Conservation (phyloP, 306 rosid genomes). For the Dalbergia oliveri region DNA sequence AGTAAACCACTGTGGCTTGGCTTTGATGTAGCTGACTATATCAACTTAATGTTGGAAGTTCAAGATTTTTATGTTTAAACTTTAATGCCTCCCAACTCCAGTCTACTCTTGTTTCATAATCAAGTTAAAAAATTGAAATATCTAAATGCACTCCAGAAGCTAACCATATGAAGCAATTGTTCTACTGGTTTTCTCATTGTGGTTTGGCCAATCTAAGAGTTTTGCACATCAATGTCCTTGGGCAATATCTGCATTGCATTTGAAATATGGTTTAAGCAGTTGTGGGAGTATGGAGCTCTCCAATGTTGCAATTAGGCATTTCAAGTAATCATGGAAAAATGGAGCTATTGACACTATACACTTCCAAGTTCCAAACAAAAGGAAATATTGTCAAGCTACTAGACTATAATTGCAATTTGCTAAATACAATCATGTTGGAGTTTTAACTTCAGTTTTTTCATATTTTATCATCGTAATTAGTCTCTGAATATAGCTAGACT, state of each 20-base stretch:
- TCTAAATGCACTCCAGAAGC: background rate
- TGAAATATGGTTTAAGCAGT: background rate
- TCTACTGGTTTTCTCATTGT: background rate
- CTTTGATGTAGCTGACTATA: slow-evolving; percentile 14
- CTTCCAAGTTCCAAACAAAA: background rate
- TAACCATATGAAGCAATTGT: background rate
- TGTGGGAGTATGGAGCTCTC: background rate
- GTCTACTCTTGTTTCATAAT: slow-evolving; percentile 3
- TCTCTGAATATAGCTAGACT: slow-evolving; percentile 16
- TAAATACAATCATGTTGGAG: background rate
- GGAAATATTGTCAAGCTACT: slow-evolving; percentile 12
- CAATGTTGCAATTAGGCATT: background rate
- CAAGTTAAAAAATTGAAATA: background rate
- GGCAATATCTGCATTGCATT: background rate
- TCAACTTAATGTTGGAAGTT: too few species aligned
- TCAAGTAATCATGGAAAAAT: background rate
- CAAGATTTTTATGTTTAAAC: background rate
- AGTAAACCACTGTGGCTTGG: background rate
- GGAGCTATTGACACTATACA: background rate
- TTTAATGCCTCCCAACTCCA: background rate
- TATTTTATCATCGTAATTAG: background rate
- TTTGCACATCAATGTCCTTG: background rate
- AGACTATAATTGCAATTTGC: slow-evolving; percentile 6
- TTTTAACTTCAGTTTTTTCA: background rate
- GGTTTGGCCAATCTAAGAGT: slow-evolving; percentile 2